Base-by-base conservation (phyloP, 2,329 filamentous ascomycete genomes). In the Talaromyces albobiverticillius region DNA sequence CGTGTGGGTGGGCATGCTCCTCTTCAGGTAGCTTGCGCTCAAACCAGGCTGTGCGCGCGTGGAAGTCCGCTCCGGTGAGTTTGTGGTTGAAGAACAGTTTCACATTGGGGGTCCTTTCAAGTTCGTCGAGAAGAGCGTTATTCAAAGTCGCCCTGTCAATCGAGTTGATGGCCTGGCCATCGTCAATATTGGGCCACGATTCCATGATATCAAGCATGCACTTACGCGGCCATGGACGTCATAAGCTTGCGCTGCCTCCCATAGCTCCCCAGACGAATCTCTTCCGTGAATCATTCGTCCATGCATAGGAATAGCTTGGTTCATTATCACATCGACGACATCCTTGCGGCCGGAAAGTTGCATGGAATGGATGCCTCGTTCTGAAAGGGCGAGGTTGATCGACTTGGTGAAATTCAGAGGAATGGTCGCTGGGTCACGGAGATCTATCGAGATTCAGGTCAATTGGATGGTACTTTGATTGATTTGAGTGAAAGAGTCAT, bases 321-420 rank as follows among this genome's bases (percentile, higher is more conserved):
- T 77, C 64, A 96, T 79, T 29, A 97, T 84, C 62, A 85, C 79
- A 11, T 92, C 80, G 29, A 96, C 76, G 32, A 97, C 80, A 3
- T 79, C 80, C 3, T 83, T 74, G 29, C 85, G 81, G 23, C 84
- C 82, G 1, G 89, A 84, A 62, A 88, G 78, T 50, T 83, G 82
- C 73, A 99, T 86, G 20, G 93, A 89, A 70, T 94, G 89, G 69
- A 97, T 92, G 29, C 94, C 94, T 55, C 94, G 85, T 69, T 97
- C 92, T 0, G 94, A 97, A 1, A 99, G 79, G 20, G 94, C 93
- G 53, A 99, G 76, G 67, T 99, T 99, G 77, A 99, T 99, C n/a
- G 94, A 97, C 71, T 91, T 95, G 57, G 92, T 95, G 68, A 96
- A 96, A 72, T 96, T 96, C 57, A 97, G 79, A 3, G 93, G 92